These are phyloP conservation scores for Thamnidium elegans DNA, from an alignment of 192 early-diverging fungal species.

Conservation along the genomic window DNA sequence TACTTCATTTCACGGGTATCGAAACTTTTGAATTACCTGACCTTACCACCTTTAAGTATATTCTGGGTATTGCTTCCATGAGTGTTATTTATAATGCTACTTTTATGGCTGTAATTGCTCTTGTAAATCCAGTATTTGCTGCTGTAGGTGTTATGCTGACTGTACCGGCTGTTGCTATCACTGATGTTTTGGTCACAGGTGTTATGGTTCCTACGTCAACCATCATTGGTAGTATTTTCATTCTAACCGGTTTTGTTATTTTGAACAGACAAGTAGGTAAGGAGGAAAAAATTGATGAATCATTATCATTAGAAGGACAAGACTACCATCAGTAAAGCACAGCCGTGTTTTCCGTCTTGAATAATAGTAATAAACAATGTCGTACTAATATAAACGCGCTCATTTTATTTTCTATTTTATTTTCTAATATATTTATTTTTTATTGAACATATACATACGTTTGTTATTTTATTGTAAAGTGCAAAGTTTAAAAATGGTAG, in stretches of 20 bases:
- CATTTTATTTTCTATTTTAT: no score
- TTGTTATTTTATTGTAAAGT: no score
- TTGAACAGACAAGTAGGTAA: slow-evolving; percentile 33
- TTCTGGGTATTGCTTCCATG: slow-evolving; percentile 63
- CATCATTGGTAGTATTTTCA: slow-evolving; percentile 50
- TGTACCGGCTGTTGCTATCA: slow-evolving; percentile 65
- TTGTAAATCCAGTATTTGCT: slow-evolving; percentile 70
- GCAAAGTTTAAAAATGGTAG: no score
- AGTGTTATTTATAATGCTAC: slow-evolving; percentile 76
- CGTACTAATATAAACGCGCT: no score
- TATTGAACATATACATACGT: no score
- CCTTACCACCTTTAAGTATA: slow-evolving; percentile 43
- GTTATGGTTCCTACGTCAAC: slow-evolving; percentile 49
- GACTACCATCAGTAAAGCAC: not conserved
- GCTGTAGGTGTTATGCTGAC: slow-evolving; percentile 81
- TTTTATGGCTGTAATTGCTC: slow-evolving; percentile 74
- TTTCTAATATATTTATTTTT: no score
- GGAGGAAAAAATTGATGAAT: slow-evolving; percentile 23
- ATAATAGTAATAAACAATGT: no score
- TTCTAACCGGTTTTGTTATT: slow-evolving; percentile 52
- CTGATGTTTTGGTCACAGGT: slow-evolving; percentile 52
- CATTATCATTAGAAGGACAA: slow-evolving; percentile 4
- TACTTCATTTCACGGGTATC: slow-evolving; percentile 56
- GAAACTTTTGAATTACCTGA: slow-evolving; percentile 71
- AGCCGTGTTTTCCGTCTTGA: no score